phyloP scores from a whole-genome alignment of 352 stramenopile genomes.

The Blastocystis sp. region DNA sequence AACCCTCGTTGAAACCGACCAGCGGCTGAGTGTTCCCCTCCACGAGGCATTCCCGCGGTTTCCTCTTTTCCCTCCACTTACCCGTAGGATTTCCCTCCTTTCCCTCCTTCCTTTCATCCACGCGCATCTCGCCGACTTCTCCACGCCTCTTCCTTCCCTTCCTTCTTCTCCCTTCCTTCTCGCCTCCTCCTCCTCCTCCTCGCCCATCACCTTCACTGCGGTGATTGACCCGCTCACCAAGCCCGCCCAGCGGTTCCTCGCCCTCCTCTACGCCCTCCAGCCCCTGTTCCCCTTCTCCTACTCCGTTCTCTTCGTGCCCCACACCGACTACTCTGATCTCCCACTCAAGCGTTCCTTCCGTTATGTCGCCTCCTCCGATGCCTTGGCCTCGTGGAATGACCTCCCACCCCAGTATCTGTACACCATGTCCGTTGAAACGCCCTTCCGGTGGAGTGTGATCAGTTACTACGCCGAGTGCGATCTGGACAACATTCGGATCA shows the following conservation, averaged over 20 bases:
- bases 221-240: conserved; percentile 86
- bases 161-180: conserved; percentile 71
- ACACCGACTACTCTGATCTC: conserved; percentile 79
- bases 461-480: conserved; percentile 62
- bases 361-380: conserved; percentile 78
- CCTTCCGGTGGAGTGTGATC: conserved; percentile 57
- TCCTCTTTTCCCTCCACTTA: neutral
- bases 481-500: conserved; percentile 48
- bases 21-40: neutral
- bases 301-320: conserved; percentile 73
- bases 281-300: conserved; percentile 71
- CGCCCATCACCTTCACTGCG: conserved; percentile 75
- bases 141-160: conserved; percentile 70
- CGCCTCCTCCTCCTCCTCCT: conserved; percentile 72
- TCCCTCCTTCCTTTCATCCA: conserved; percentile 12
- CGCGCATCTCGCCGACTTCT: conserved; percentile 49
- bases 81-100: neutral
- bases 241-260: conserved; percentile 82
- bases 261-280: conserved; percentile 76
- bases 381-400: conserved; percentile 71
- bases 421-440: conserved; percentile 73
- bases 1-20: neutral
- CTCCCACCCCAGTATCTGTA: conserved; percentile 75
- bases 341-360: conserved; percentile 87
- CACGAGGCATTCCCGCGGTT: neutral